Percentiles rank a stretch among this genome's conserved stretches.
These are phyloP conservation scores for Pyronema omphalodes DNA, from an alignment of 495 filamentous ascomycete genomes.

Conservation along the genomic window DNA sequence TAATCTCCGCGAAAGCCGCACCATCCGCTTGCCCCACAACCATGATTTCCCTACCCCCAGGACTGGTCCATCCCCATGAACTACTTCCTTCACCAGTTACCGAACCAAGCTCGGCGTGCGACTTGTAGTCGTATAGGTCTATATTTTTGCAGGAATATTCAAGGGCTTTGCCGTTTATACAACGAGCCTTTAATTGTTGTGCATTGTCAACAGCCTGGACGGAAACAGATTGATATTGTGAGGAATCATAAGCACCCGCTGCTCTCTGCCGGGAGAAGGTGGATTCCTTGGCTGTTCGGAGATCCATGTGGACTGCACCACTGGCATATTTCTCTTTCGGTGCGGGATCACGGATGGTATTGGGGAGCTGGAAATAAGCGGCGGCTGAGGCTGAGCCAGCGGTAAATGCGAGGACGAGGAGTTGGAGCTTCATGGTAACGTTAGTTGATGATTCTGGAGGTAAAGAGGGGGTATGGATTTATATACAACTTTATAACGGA, in stretches of 20 bases:
- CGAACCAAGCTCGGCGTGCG: constrained; percentile 34
- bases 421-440: no score
- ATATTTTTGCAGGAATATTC: constrained; percentile 37
- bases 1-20: constrained; percentile 40
- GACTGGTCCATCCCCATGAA: constrained; percentile 36
- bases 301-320: constrained; percentile 30
- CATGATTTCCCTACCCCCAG: background rate
- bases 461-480: no score
- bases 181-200: constrained; percentile 7
- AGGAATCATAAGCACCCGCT: constrained; percentile 9
- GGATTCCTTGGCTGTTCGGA: constrained; percentile 31
- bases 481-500: no score
- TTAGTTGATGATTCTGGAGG: no score
- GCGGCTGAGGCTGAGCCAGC: constrained; percentile 2
- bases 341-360: constrained; percentile 11
- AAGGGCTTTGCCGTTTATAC: constrained; percentile 29
- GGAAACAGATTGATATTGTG: constrained; percentile 10
- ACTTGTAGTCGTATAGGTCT: constrained; percentile 37
- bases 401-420: background rate
- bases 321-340: constrained; percentile 25
- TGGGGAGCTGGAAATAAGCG: background rate
- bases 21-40: constrained; percentile 28
- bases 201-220: background rate
- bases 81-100: constrained; percentile 21
- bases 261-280: constrained; percentile 6